Evolutionary conservation across 495 filamentous ascomycete genomes (phyloP).

Genomic region (Geopyxis carbonaria): DNA sequence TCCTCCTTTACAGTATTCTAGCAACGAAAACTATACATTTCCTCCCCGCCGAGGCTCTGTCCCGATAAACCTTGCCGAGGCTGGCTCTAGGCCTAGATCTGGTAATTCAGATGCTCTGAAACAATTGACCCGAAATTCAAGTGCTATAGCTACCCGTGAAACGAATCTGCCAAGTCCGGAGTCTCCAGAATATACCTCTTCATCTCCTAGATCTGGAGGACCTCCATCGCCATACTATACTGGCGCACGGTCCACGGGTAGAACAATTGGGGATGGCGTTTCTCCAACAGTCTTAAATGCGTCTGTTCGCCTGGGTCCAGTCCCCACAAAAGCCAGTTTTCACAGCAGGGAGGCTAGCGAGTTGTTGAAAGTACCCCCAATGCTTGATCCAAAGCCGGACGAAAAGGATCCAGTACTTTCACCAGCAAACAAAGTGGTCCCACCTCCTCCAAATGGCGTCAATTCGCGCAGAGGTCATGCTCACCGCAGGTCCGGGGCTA

Average conservation of each 20-base stretch:
- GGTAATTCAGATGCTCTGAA: constrained; percentile 15
- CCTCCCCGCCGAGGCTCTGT: constrained; percentile 23
- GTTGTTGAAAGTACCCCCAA: constrained; percentile 5
- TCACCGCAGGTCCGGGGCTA: constrained; percentile 25
- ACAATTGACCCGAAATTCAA: constrained; percentile 3
- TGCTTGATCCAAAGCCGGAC: not conserved
- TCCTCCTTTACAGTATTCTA: constrained; percentile 7
- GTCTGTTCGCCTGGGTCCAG: constrained; percentile 7
- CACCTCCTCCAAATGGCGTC: constrained; percentile 17
- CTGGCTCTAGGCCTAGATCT: constrained; percentile 15
- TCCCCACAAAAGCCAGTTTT: not conserved
- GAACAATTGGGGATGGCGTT: constrained; percentile 12
- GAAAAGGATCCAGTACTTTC: not conserved
- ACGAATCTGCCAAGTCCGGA: constrained; percentile 2
- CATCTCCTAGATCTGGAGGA: constrained; percentile 2
- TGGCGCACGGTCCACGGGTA: constrained; percentile 13
- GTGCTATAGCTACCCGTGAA: not conserved
- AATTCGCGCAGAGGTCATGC: constrained; percentile 21
- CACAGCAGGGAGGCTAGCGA: constrained; percentile 5
- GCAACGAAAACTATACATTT: constrained; percentile 11
- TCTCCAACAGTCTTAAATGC: constrained; percentile 21
- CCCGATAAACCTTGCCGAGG: constrained; percentile 7
- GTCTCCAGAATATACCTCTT: constrained; percentile 1
- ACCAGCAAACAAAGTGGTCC: constrained; percentile 9
- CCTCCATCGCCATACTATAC: constrained; percentile 6